A percentile compares a stretch with the other conserved stretches of the same genome.
Evolutionary conservation across 257 asterid genomes (phyloP).

Genomic region (Lycium barbarum): DNA sequence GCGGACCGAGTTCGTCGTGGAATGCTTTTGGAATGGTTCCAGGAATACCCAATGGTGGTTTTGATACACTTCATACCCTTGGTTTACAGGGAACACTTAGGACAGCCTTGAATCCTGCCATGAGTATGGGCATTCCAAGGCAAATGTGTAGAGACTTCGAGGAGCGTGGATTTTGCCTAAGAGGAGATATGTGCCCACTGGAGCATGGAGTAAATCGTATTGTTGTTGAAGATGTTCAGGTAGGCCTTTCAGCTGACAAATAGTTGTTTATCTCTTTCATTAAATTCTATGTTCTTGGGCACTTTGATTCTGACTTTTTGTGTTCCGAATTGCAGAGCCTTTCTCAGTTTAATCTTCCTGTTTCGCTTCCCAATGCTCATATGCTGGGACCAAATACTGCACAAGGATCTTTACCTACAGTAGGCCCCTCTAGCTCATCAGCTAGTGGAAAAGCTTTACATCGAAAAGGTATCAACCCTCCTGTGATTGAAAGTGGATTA

Average conservation of each 20-base stretch:
- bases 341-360: constrained; percentile 86
- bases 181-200: constrained; percentile 99
- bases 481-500: constrained; percentile 56
- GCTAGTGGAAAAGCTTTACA: constrained; percentile 55
- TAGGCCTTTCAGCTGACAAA: constrained; percentile 35
- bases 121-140: constrained; percentile 71
- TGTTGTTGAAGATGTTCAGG: constrained; percentile 99
- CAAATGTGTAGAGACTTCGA: constrained; percentile 97
- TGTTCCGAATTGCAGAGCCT: constrained; percentile 69
- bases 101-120: constrained; percentile 65
- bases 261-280: background rate
- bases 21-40: constrained; percentile 83
- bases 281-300: constrained; percentile 15
- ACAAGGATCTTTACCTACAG: constrained; percentile 61
- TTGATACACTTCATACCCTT: constrained; percentile 77
- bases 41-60: constrained; percentile 78
- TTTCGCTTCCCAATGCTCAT: constrained; percentile 68
- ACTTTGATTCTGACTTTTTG: constrained; percentile 26
- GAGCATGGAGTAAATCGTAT: constrained; percentile 98
- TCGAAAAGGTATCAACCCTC: constrained; percentile 59
- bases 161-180: constrained; percentile 98
- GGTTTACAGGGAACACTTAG: constrained; percentile 75
- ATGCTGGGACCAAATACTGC: constrained; percentile 64
- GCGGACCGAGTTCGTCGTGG: constrained; percentile 68
- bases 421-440: constrained; percentile 53